These are phyloP conservation scores for Sporothrix phasma DNA, from an alignment of 2,329 filamentous ascomycete species.

Conservation along the genomic window DNA sequence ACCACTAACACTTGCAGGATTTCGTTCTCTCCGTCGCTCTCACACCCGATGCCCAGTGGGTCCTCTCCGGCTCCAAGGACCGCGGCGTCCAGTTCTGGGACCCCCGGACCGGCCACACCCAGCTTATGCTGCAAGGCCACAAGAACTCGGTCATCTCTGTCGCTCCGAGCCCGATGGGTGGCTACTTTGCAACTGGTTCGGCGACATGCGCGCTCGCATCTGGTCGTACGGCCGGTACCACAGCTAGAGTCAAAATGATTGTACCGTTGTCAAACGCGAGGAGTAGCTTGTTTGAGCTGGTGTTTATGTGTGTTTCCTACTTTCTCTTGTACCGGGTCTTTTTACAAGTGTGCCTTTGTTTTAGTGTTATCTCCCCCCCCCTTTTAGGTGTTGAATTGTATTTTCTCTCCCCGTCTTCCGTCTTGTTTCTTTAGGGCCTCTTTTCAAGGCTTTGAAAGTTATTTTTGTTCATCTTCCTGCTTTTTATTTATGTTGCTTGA, in stretches of 20 bases:
- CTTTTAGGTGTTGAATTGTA: background rate
- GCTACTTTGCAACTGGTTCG: conserved; percentile 89
- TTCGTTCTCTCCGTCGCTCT: conserved; percentile 94
- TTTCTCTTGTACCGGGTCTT: background rate
- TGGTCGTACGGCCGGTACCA: conserved; percentile 63
- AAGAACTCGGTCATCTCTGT: conserved; percentile 99
- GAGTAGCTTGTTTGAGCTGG: background rate
- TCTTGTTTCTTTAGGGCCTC: background rate
- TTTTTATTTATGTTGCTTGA: background rate
- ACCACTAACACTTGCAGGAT: conserved; percentile 45
- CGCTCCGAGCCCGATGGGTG: conserved; percentile 79
- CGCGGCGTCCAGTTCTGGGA: conserved; percentile 99
- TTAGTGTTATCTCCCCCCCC: background rate
- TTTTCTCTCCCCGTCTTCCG: background rate
- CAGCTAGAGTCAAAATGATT: too few relatives aligned
- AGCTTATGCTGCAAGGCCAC: conserved; percentile 97
- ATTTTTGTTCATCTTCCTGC: conserved; percentile 2
- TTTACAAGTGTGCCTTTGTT: background rate
- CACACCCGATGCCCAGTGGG: conserved; percentile 89
- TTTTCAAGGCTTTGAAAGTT: background rate
- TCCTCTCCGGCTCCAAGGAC: conserved; percentile 95
- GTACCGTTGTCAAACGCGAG: too few relatives aligned
- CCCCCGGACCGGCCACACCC: conserved; percentile 80
- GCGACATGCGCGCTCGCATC: conserved; percentile 94
- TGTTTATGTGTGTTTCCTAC: background rate